phyloP scores from a whole-genome alignment of 1,139 yeast species.

The Pneumocystis sp. region DNA sequence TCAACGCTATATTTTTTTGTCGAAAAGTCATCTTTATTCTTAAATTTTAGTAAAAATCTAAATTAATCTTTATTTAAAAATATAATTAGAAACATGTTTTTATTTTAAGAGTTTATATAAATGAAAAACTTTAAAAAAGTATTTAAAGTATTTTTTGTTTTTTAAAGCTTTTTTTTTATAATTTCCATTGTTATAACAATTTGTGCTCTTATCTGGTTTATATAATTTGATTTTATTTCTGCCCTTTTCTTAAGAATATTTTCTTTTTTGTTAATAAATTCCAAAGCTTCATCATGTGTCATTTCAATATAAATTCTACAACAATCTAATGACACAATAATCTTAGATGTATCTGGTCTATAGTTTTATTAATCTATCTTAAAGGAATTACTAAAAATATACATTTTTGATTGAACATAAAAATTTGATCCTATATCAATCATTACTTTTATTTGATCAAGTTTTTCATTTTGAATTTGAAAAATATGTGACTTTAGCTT shows the following conservation, averaged over 20 bases:
- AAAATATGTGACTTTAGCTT: background rate
- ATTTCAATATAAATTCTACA: background rate
- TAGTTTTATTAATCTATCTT: background rate
- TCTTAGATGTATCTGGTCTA: background rate
- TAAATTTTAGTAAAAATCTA: too few relatives aligned
- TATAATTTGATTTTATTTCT: background rate
- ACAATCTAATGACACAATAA: background rate
- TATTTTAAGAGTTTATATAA: too few relatives aligned
- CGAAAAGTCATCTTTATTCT: too few relatives aligned
- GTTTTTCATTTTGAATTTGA: background rate
- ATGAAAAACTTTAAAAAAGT: background rate
- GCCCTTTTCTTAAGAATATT: background rate
- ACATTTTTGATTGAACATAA: background rate
- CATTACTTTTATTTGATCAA: background rate
- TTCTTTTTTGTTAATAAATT: background rate
- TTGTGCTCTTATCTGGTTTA: background rate
- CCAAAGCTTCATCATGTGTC: background rate
- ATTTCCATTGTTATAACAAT: background rate
- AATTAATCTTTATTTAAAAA: too few relatives aligned
- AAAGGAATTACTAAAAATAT: background rate
- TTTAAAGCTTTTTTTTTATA: background rate
- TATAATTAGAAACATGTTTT: too few relatives aligned
- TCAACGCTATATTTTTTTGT: too few relatives aligned
- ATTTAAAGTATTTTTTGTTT: background rate
- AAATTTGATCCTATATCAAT: background rate